Percentiles rank a stretch among this genome's conserved stretches.
Evolutionary conservation across 768 basidiomycete species (phyloP).

Genomic region (Clavulina sp.): DNA sequence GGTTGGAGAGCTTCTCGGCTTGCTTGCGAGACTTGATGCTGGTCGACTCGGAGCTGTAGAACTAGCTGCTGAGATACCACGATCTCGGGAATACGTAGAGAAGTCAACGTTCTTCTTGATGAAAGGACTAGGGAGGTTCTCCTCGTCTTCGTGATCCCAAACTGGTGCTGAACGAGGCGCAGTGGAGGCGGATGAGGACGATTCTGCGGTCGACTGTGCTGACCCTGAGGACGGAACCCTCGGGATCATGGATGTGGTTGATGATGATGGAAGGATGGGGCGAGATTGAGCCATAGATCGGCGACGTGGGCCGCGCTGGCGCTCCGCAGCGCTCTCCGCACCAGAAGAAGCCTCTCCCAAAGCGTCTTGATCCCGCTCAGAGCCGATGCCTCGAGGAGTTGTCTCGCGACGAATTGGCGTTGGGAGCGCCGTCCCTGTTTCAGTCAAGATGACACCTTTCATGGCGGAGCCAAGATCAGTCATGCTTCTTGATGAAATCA

Average conservation of each 20-base stretch:
- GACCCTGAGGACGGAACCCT: neutral
- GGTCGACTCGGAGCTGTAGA: neutral
- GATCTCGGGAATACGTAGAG: neutral
- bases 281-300: neutral
- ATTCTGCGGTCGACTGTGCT: neutral
- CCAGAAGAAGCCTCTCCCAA: neutral
- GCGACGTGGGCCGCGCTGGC: neutral
- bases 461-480: conserved; percentile 22
- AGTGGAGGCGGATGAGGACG: neutral
- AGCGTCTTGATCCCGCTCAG: neutral
- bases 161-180: conserved; percentile 20
- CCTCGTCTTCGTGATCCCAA: conserved; percentile 62
- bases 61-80: neutral
- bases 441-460: conserved; percentile 55
- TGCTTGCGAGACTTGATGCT: neutral
- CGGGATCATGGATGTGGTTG: neutral
- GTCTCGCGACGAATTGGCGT: conserved; percentile 32
- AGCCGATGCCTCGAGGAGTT: no score
- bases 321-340: neutral
- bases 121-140: conserved; percentile 75
- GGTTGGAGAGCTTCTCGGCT: neutral
- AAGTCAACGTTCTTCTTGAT: conserved; percentile 25
- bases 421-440: conserved; percentile 54
- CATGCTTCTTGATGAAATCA: conserved; percentile 9
- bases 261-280: neutral